Conservation (phyloP, 192 early-diverging fungal genomes). For the Entomortierella chlamydospora region DNA sequence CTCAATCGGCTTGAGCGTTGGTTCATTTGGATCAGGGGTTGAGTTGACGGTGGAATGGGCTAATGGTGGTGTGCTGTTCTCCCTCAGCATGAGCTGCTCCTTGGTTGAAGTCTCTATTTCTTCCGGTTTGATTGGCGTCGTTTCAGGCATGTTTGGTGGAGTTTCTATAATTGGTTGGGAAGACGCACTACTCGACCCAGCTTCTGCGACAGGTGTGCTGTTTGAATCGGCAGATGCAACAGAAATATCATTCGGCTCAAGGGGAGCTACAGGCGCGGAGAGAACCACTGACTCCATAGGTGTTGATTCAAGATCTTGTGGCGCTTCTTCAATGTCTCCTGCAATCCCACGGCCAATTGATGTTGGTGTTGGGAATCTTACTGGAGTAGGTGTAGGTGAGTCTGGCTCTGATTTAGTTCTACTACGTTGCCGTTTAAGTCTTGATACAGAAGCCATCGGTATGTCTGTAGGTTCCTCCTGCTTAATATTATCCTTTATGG, state of each 20-base stretch:
- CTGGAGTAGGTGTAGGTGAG: slow-evolving; percentile 3
- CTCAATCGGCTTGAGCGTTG: slow-evolving; percentile 9
- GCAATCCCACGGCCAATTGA: slow-evolving; percentile 5
- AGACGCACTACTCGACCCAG: too few species aligned
- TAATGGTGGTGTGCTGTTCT: neutral
- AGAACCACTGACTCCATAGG: neutral
- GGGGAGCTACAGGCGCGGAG: neutral
- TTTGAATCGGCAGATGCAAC: too few species aligned
- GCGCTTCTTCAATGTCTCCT: slow-evolving; percentile 7
- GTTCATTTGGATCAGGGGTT: neutral
- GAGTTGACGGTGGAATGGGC: neutral
- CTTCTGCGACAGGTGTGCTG: too few species aligned
- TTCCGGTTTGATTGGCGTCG: too few species aligned
- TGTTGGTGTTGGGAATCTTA: slow-evolving; percentile 24
- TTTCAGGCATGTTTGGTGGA: too few species aligned
- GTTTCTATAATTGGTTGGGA: too few species aligned
- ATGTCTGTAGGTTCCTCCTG: neutral
- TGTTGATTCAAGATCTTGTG: neutral
- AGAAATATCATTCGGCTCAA: neutral
- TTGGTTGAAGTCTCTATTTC: neutral
- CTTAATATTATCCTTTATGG: neutral
- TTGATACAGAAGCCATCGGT: neutral
- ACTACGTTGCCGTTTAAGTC: slow-evolving; percentile 1
- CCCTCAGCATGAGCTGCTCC: neutral
- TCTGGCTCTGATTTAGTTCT: neutral